Base-by-base conservation (phyloP, 495 filamentous ascomycete species). In the Penicillium macrosclerotiorum region DNA sequence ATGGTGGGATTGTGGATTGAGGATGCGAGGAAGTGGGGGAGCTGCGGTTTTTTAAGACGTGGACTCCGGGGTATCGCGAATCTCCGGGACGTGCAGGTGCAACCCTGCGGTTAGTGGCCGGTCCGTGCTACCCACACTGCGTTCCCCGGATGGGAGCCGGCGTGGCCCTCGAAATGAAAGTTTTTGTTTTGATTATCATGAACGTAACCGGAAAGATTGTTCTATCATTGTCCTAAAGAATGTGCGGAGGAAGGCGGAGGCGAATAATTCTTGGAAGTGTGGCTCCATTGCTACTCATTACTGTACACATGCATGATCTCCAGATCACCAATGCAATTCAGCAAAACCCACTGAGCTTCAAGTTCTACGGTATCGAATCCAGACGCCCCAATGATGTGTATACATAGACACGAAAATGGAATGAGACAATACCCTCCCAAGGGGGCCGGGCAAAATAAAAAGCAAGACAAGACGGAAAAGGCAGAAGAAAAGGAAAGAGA, bases 371-470 rank as follows among this genome's bases (percentile, higher is more conserved):
- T 57, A 61, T 62, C 55, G 54, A 55, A 62, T 59, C 69, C 69
- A 52, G 63, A 71, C 67, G 69, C 69, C 69, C 54, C 55, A 53
- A 71, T 68, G 65, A 60, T 64, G 61, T 68, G 64, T 69, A 69
- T 69, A 55, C 44, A 62, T 52, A 37, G 55, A 52, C 44, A 59
- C 29, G 49, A 62, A 53, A 42, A 29, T 29, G n/a, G n/a, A n/a
- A n/a, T n/a, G n/a, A n/a, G n/a, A n/a, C n/a, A n/a, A n/a, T n/a
- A n/a, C n/a, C n/a, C 32, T 23, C 7, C 8, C 42, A 16, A 29
- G 9, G 14, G n/a, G 20, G n/a, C n/a, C n/a, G n/a, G n/a, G n/a
- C 5, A 45, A 37, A 30, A 9, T 26, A 16, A 41, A 32, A 50
- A 42, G 39, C 45, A 52, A 44, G 35, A 45, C 33, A 35, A 48